Evolutionary conservation across 352 stramenopile genomes (phyloP).

Genomic region (Phytophthora pisi): DNA sequence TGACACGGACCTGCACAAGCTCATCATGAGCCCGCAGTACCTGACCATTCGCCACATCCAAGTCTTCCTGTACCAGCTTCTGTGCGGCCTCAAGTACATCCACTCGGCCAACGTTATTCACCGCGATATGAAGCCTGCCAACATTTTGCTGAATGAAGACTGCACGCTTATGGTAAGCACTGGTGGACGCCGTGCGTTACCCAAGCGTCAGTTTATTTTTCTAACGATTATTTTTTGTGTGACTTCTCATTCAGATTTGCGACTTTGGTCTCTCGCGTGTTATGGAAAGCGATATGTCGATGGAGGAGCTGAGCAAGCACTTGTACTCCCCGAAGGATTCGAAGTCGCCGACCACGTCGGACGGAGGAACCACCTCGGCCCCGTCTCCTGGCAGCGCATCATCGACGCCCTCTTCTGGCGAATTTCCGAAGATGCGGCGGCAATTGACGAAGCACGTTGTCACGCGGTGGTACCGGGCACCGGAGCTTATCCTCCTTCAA

Average conservation of each 20-base stretch:
- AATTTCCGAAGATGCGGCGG: conserved; percentile 75
- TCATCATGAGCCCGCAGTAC: conserved; percentile 94
- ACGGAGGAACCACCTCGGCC: conserved; percentile 60
- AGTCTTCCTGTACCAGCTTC: conserved; percentile 97
- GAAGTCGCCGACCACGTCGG: conserved; percentile 79
- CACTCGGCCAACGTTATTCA: conserved; percentile 93
- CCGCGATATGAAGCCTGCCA: conserved; percentile 89
- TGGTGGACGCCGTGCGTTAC: background rate
- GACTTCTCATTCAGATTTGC: conserved; percentile 54
- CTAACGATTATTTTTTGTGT: background rate
- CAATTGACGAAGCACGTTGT: conserved; percentile 99
- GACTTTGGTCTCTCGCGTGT: conserved; percentile 88
- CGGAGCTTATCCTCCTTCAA: conserved; percentile 96
- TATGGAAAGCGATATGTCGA: conserved; percentile 75
- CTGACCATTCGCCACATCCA: conserved; percentile 96
- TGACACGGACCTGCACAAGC: conserved; percentile 94
- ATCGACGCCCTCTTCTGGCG: conserved; percentile 71
- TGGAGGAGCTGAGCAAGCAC: conserved; percentile 79
- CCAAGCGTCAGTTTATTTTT: background rate
- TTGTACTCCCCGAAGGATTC: conserved; percentile 81
- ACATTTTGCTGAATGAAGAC: conserved; percentile 90
- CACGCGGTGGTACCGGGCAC: conserved; percentile 97
- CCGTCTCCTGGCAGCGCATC: conserved; percentile 67
- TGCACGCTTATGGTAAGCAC: conserved; percentile 76
- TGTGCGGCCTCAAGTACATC: conserved; percentile 96